A percentile compares a stretch with the other conserved stretches of the same genome.
Evolutionary conservation across 805 yeast genomes (phyloP).

Genomic region (Vanderwaltozyma polyspora): DNA sequence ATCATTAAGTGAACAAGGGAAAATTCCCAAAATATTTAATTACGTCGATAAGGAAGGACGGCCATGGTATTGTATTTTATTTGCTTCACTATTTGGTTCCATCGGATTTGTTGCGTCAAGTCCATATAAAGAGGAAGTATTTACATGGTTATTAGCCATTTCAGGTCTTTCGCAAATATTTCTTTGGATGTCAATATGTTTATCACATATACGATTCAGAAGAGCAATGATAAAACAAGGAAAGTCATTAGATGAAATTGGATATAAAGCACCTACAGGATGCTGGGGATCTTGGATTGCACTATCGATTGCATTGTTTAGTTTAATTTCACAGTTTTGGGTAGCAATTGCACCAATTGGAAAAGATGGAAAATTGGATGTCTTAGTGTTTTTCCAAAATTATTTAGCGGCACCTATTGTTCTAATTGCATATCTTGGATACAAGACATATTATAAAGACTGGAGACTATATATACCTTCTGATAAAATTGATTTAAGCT

Average conservation of each 20-base stretch:
- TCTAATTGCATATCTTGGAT: conserved; percentile 33
- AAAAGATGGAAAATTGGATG: conserved; percentile 20
- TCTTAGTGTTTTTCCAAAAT: conserved; percentile 36
- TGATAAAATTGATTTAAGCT: conserved; percentile 38
- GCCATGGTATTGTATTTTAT: conserved; percentile 39
- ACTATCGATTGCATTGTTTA: conserved; percentile 32
- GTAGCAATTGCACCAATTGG: conserved; percentile 50
- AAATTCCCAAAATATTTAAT: conserved; percentile 37
- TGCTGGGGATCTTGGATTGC: conserved; percentile 32
- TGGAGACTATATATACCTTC: conserved; percentile 29
- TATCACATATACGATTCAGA: conserved; percentile 60
- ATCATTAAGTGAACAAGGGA: conserved; percentile 41
- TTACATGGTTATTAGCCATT: conserved; percentile 66
- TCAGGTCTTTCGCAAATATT: conserved; percentile 69
- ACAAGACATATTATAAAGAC: conserved; percentile 32
- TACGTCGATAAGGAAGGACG: conserved; percentile 43
- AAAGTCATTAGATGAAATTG: conserved; percentile 35
- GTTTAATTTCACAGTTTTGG: conserved; percentile 63
- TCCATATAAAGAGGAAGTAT: conserved; percentile 42
- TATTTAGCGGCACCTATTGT: conserved; percentile 39
- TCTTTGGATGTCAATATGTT: conserved; percentile 69
- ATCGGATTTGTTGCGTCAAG: conserved; percentile 56
- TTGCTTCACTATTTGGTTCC: conserved; percentile 39
- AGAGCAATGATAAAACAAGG: conserved; percentile 43
- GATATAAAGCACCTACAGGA: conserved; percentile 39